Evolutionary conservation across 768 basidiomycete genomes (phyloP).

Genomic region (Omphalotus guepiniiformis): DNA sequence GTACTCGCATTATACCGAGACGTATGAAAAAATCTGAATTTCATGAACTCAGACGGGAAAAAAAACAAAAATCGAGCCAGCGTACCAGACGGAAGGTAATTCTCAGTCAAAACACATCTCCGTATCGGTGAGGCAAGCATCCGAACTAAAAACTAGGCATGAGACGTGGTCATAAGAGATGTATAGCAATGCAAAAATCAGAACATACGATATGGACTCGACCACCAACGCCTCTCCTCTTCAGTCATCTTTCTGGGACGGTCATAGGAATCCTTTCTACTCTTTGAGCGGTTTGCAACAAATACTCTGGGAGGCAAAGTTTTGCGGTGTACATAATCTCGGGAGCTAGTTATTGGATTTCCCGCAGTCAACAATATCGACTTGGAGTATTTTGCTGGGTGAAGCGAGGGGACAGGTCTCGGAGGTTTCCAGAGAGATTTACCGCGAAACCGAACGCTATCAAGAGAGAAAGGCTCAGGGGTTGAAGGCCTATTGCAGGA

Average conservation of each 20-base stretch:
- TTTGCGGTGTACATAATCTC: constrained; percentile 53
- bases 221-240: constrained; percentile 63
- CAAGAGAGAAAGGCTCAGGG: constrained; percentile 12
- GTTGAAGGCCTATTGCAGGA: not conserved
- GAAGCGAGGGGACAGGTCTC: constrained; percentile 37
- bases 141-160: constrained; percentile 43
- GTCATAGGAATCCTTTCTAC: constrained; percentile 24
- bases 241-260: constrained; percentile 53
- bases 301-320: constrained; percentile 45
- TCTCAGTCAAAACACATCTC: constrained; percentile 43
- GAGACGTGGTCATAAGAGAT: constrained; percentile 4
- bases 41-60: constrained; percentile 3
- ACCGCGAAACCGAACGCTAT: constrained; percentile 14
- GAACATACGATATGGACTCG: constrained; percentile 69
- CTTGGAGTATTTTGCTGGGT: constrained; percentile 37
- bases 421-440: constrained; percentile 33
- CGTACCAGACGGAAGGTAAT: constrained; percentile 56
- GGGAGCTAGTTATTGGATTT: constrained; percentile 53
- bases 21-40: constrained; percentile 63
- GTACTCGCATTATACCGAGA: constrained; percentile 44
- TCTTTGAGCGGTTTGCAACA: constrained; percentile 24
- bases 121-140: constrained; percentile 69
- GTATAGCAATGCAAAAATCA: constrained; percentile 13
- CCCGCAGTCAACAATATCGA: constrained; percentile 59
- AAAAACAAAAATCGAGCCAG: not conserved